phyloP scores from a whole-genome alignment of 805 yeast genomes.

The Candida maltosa region DNA sequence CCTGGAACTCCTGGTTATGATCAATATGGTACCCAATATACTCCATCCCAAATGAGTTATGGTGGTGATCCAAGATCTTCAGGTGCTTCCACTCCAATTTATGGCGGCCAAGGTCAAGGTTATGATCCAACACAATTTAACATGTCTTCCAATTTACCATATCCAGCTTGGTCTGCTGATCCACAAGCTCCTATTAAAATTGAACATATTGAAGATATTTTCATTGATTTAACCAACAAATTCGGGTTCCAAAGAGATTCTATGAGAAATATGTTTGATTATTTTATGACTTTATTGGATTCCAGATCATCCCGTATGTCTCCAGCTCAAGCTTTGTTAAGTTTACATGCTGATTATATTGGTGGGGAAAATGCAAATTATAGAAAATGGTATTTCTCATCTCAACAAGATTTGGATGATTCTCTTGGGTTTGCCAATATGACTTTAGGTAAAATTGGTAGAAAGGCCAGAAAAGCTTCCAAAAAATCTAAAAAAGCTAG shows the following conservation, averaged over 20 bases:
- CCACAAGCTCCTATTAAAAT: conserved; percentile 79
- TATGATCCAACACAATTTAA: conserved; percentile 61
- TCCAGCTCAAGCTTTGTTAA: conserved; percentile 79
- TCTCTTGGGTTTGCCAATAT: conserved; percentile 80
- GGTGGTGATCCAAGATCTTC: conserved; percentile 77
- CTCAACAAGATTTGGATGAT: conserved; percentile 83
- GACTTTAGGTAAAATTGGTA: conserved; percentile 70
- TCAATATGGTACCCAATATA: conserved; percentile 66
- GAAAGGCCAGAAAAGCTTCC: conserved; percentile 77
- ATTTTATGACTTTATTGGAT: conserved; percentile 79
- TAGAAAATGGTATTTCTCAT: conserved; percentile 86
- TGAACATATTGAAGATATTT: conserved; percentile 84
- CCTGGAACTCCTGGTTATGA: conserved; percentile 67
- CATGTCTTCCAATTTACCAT: conserved; percentile 85
- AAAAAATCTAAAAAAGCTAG: conserved; percentile 78
- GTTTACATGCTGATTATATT: conserved; percentile 82
- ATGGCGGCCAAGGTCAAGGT: conserved; percentile 61
- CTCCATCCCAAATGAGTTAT: conserved; percentile 85
- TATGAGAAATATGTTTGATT: conserved; percentile 88
- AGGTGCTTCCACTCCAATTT: conserved; percentile 93
- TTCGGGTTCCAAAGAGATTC: conserved; percentile 92
- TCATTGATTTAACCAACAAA: conserved; percentile 76
- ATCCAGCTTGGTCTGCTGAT: conserved; percentile 99
- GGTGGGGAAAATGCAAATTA: conserved; percentile 87
- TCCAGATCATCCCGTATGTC: conserved; percentile 87